Conservation (phyloP, 495 filamentous ascomycete species). For the Glonium stellatum region DNA sequence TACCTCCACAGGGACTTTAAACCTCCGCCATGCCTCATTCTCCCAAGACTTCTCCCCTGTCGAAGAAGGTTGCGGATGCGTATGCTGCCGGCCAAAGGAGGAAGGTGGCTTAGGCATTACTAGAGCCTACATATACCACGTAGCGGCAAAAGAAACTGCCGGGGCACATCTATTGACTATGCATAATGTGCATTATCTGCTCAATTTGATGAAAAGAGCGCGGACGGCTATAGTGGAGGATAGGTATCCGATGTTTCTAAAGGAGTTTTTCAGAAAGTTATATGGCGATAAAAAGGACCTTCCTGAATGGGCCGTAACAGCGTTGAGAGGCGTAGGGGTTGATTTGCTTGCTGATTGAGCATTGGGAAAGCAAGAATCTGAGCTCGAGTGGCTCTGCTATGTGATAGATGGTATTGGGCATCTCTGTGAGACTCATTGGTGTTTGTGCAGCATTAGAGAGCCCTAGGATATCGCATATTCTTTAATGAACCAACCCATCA, state of each 20-base stretch:
- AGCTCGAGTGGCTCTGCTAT: too few relatives aligned
- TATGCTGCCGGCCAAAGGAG: constrained; percentile 60
- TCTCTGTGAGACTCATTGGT: too few relatives aligned
- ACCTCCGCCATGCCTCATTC: constrained; percentile 70
- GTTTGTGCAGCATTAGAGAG: too few relatives aligned
- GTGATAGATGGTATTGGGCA: too few relatives aligned
- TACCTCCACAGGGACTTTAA: constrained; percentile 70
- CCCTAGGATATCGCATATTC: too few relatives aligned
- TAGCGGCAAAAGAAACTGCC: constrained; percentile 88
- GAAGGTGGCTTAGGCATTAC: constrained; percentile 79
- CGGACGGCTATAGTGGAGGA: constrained; percentile 78
- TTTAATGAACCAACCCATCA: too few relatives aligned
- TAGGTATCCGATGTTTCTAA: constrained; percentile 70
- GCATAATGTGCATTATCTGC: constrained; percentile 89
- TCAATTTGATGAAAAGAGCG: constrained; percentile 69
- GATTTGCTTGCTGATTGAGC: constrained; percentile 54
- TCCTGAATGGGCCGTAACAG: constrained; percentile 78
- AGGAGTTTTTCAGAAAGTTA: constrained; percentile 63
- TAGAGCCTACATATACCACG: constrained; percentile 82
- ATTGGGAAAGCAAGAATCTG: too few relatives aligned
- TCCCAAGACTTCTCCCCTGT: constrained; percentile 75
- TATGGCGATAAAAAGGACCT: constrained; percentile 62
- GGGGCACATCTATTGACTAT: constrained; percentile 91
- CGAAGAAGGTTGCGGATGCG: constrained; percentile 72
- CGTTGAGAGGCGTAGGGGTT: constrained; percentile 76